Evolutionary conservation across 495 filamentous ascomycete species (phyloP).

Genomic region (Physcia stellaris): DNA sequence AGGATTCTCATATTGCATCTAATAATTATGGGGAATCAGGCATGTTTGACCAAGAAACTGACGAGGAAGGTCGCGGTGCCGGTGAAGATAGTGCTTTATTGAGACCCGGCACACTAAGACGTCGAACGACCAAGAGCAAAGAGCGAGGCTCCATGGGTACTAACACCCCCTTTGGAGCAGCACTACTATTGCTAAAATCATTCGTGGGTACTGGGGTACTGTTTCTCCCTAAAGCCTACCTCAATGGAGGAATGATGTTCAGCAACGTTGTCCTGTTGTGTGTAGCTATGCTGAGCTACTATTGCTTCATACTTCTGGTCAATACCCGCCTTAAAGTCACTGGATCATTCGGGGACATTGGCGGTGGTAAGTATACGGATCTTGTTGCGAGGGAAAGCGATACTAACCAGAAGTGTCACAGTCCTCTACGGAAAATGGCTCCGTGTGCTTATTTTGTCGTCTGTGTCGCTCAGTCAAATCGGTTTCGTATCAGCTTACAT

Average conservation of each 20-base stretch:
- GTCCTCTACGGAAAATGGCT: constrained; percentile 84
- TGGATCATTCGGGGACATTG: constrained; percentile 92
- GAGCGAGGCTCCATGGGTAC: constrained; percentile 55
- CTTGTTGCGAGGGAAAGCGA: no score
- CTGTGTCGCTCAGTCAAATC: constrained; percentile 86
- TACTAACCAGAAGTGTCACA: no score
- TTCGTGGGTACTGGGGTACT: constrained; percentile 97
- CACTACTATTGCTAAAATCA: constrained; percentile 78
- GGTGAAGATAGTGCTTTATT: constrained; percentile 76
- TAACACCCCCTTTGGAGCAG: constrained; percentile 58
- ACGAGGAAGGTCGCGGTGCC: constrained; percentile 46
- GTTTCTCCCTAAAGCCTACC: constrained; percentile 82
- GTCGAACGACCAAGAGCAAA: constrained; percentile 57
- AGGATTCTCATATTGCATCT: constrained; percentile 74
- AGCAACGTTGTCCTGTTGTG: constrained; percentile 77
- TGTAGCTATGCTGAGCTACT: constrained; percentile 78
- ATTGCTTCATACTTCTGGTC: constrained; percentile 89
- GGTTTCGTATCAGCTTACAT: constrained; percentile 97
- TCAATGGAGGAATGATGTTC: constrained; percentile 96
- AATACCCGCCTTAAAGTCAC: constrained; percentile 71
- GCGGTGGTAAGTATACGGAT: no score
- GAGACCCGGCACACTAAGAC: constrained; percentile 45
- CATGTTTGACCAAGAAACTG: constrained; percentile 20
- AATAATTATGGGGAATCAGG: constrained; percentile 37
- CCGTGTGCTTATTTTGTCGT: constrained; percentile 71